phyloP scores from a whole-genome alignment of 1,284 basidiomycete genomes.

The Pholiota adiposa region DNA sequence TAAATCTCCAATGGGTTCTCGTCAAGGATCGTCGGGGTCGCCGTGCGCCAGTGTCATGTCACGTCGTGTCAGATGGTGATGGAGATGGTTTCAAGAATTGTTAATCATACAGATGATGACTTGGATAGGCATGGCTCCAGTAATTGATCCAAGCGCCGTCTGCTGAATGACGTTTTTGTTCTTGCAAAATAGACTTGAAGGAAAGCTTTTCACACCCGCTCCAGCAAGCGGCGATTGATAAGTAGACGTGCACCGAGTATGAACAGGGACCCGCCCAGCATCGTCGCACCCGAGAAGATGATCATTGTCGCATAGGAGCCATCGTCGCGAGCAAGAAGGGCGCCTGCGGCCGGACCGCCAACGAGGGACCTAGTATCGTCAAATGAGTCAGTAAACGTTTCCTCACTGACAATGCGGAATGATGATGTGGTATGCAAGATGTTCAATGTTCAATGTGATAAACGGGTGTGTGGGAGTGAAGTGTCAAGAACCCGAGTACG shows the following conservation, averaged over 20 bases:
- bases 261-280: constrained; percentile 58
- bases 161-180: background rate
- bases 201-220: constrained; percentile 40
- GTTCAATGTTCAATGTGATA: background rate
- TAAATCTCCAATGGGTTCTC: background rate
- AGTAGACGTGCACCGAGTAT: constrained; percentile 51
- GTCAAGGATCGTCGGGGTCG: background rate
- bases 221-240: constrained; percentile 46
- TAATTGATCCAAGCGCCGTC: background rate
- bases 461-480: background rate
- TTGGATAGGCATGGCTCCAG: background rate
- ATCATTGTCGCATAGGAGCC: constrained; percentile 58
- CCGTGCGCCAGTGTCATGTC: background rate
- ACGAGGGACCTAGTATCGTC: constrained; percentile 50
- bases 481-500: background rate
- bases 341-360: constrained; percentile 63
- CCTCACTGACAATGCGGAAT: background rate
- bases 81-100: background rate
- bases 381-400: background rate
- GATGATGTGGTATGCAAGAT: background rate
- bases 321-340: constrained; percentile 46
- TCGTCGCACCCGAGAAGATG: constrained; percentile 58
- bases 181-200: background rate
- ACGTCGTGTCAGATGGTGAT: background rate
- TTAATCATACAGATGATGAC: background rate